Evolutionary conservation across 768 basidiomycete genomes (phyloP).

Genomic region (Rhizopogon roseolus): DNA sequence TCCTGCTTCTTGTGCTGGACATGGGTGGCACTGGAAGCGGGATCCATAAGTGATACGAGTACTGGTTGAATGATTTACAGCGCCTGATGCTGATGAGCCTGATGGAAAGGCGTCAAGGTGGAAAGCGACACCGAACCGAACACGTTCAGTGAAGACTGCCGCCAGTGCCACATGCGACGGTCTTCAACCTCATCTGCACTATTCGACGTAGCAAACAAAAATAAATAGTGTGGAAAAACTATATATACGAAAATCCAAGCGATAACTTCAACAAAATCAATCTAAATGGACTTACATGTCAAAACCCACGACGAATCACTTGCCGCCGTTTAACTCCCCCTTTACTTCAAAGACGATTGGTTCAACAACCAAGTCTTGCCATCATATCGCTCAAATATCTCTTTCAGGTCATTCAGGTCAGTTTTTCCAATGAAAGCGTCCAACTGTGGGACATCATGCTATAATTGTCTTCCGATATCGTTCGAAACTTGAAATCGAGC

Average conservation of each 20-base stretch:
- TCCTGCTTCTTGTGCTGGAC: constrained; percentile 54
- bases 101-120: constrained; percentile 9
- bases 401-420: neutral
- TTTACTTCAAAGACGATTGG: neutral
- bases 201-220: constrained; percentile 1
- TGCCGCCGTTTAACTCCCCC: neutral
- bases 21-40: neutral
- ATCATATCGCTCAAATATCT: neutral
- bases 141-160: neutral
- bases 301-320: neutral
- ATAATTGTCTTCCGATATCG: constrained; percentile 4
- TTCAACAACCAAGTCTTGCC: neutral
- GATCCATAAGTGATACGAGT: constrained; percentile 14
- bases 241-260: neutral
- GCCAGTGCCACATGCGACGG: constrained; percentile 1
- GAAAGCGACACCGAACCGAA: constrained; percentile 14
- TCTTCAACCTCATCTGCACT: neutral
- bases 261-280: neutral
- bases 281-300: neutral
- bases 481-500: neutral
- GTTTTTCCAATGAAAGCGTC: neutral
- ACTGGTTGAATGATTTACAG: neutral
- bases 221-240: neutral
- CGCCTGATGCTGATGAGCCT: constrained; percentile 7
- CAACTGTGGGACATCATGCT: constrained; percentile 1